Evolutionary conservation across 2,329 filamentous ascomycete genomes (phyloP).

Genomic region (Coniochaeta hoffmannii): DNA sequence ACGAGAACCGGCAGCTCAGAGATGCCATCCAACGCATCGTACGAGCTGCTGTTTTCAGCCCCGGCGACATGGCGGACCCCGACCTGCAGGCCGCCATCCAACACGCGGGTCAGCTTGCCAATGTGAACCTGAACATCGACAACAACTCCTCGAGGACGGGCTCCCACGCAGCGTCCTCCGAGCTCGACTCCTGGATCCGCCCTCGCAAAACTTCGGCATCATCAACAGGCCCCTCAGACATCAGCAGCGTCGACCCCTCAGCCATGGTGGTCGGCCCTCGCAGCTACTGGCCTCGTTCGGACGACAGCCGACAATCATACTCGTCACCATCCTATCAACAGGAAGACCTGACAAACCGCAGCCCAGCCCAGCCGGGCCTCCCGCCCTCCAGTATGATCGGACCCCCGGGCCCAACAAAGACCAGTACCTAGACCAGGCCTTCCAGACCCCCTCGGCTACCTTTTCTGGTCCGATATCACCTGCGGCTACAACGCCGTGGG

Average conservation of each 20-base stretch:
- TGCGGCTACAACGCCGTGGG: neutral
- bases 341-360: neutral
- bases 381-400: neutral
- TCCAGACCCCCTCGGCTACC: conserved; percentile 9
- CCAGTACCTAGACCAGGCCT: conserved; percentile 2
- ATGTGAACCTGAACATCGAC: neutral
- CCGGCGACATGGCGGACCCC: neutral
- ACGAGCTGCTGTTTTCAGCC: neutral
- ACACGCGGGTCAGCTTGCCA: neutral
- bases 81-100: neutral
- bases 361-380: neutral
- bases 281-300: too few species aligned
- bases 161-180: too few species aligned
- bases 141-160: neutral
- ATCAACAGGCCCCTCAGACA: neutral
- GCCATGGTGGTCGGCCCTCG: neutral
- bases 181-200: neutral
- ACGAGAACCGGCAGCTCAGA: conserved; percentile 7
- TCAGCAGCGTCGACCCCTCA: neutral
- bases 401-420: neutral
- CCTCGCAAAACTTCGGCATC: neutral
- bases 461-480: neutral
- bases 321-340: too few species aligned
- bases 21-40: conserved; percentile 6
- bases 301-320: too few species aligned